Base-by-base conservation (phyloP, 176 grass and related monocot genomes). In the Melocanna baccifera region DNA sequence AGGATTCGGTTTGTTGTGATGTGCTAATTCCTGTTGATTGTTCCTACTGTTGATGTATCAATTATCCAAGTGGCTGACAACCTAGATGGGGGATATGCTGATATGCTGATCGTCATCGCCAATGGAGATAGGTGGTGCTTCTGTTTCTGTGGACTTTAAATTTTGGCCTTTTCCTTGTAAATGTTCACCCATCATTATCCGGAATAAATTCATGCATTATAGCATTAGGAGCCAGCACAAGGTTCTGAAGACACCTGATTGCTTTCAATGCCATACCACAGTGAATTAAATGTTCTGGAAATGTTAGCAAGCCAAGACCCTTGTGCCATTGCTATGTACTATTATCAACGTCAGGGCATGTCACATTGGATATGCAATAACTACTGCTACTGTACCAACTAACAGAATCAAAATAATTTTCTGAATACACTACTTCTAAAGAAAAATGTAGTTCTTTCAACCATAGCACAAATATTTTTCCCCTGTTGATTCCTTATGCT, bases 201-300 rank as follows among this genome's bases (percentile, higher is more conserved):
- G n/a, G 91, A 90, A 90, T 93, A 90, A 87, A 90, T 90, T 90
- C 85, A 73, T 77, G 85, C 70, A 45, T 87, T 90, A 85, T 67
- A 73, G 85, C 70, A 65, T 85, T 87, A 55, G 76, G 85, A 80
- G 72, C 85, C 77, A 90, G 67, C 82, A 85, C 82, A 85, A 93
- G 85, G 88, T 93, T 90, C 91, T 85, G 88, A 78, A 87, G 51
- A 82, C 77, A 78, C 73, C 71, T 85, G 68, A 87, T 87, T 82
- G 85, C 88, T 85, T 90, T 90, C 71, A 87, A 87, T 90, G 88
- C 88, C 58, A 84, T 73, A 40, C 50, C 47, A 57, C 66, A 81
- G 77, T 85, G 85, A 69, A 78, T 84, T 83, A 50, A 87, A 89
- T 89, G 79, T 81, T 89, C 74, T 80, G 46, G 37, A 83, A 83